Evolutionary conservation across 192 early-diverging fungal genomes (phyloP), one percentile per base, ranked within the genome.

Genomic region (Spinellus fusiger): DNA sequence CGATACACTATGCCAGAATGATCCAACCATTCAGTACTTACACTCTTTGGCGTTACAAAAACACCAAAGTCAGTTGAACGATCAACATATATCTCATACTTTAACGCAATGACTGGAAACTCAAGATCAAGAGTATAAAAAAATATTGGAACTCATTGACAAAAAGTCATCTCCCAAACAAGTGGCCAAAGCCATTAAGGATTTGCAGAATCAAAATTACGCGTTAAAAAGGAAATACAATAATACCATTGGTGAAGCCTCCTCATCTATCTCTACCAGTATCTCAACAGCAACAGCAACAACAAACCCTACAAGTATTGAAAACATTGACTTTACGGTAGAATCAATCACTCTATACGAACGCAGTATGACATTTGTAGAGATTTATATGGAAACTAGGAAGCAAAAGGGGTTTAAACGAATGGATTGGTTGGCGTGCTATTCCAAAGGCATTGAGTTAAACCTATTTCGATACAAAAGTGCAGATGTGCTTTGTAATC

Each of bases 261-360:
- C 50, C 50, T 52, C 50, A 23, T 29, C 53, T 54, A 54, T 54
- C 53, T n/a, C 53, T 54, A 54, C 53, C 31, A 35, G 53, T 54
- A 54, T 37, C 13, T 9, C 13, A 37, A 37, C 35, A 37, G 15
- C 44, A 47, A 47, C 10, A 47, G 44, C 44, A 12, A 47, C 44
- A 47, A 2, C 44, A 47, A 47, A 47, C 44, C 4, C 3, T 47
- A 47, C 44, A 47, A 47, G 44, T 47, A 3, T 13, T 47, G 44
- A 47, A 47, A 47, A 12, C 3, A 6, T 47, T 12, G 44, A 47
- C 44, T 47, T 47, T 47, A 47, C 22, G 10, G 44, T 20, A 47
- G 4, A 47, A 47, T 47, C 44, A 47, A 47, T 12, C 4, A 47
- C 44, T 47, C 44, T 20, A 47, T 47, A 47, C 44, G 44, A 47